Evolutionary conservation across 2,329 filamentous ascomycete species (phyloP), one percentile per base, ranked within the genome.

Genomic region (Nemania serpens): DNA sequence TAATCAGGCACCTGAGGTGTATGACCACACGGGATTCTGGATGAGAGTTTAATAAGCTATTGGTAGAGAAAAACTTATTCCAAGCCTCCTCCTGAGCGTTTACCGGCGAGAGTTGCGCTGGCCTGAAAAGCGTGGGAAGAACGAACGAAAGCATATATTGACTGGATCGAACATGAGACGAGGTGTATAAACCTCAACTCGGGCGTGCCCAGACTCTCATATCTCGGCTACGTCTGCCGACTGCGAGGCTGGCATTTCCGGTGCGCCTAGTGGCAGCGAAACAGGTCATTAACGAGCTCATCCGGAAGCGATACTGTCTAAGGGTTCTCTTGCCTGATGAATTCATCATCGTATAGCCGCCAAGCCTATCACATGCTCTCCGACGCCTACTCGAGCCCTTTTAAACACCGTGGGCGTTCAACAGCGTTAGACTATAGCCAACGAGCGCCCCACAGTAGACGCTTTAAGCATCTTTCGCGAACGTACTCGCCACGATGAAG

Each of bases 401-500:
- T 15, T 50, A 20, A 33, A 13, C 11, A 36, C 7, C n/a, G 15
- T 22, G 10, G 3, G 7, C 20, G 2, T 11, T 13, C 3, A 37
- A 36, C 18, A 37, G 29, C 1, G 47, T 50, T 17, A 3, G 6
- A 11, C 12, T 18, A 18, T 17, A 22, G 7, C 7, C 25, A 29
- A 3, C 25, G 7, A 7, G 25, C 25, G 25, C 7, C 25, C 25
- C 25, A 29, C 25, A 29, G 3, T 29, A 20, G 15, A 29, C 36
- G 17, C 5, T 7, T 55, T 62, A 71, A 37, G 60, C 48, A 34
- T 82, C 82, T 61, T 86, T 87, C 13, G 86, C 86, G 75, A 89
- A 89, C 0, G 86, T 88, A 63, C 86, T 86, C 39, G 86, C 86
- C 22, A 89, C 86, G 61, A 89, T 88, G 25, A 88, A 81, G 0